Base-by-base conservation (phyloP, 1,284 basidiomycete genomes). In the Tilletia horrida region DNA sequence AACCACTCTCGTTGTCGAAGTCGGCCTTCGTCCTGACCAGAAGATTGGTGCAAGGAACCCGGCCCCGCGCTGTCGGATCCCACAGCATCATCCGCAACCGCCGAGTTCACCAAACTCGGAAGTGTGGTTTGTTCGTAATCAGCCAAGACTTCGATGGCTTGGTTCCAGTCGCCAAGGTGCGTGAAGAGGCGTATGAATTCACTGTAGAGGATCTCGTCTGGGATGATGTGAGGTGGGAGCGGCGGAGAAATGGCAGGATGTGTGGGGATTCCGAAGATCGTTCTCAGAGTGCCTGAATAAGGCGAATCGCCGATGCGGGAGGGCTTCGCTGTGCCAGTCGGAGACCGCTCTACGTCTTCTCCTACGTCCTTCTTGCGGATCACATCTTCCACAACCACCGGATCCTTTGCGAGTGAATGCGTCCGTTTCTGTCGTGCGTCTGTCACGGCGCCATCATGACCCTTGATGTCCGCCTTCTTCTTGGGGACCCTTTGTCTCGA, bases 181-280 rank as follows among this genome's bases (percentile, higher is more conserved):
- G 55, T 29, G 55, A 35, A 59, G 13, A 59, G 27, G 3, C 55
- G 55, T 25, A 59, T 59, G 55, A 59, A 59, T 27, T 59, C 27
- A 13, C 27, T 35, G 55, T 59, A 59, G 6, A 40, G 14, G 29
- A 59, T 35, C 31, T 18, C 29, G 16, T 59, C 55, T 3, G 55
- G 55, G 1, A 59, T 29, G 55, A 59, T 35, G 27, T 59, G 55
- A 11, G 55, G 29, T 1, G 55, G 55, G 3, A 59, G 1, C 13
- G 14, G 55, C 0, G 55, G 55, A 14, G 9, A 13, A 29, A 59
- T 18, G 29, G 55, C 55, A 13, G 55, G 55, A 59, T 59, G 55
- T 8, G 29, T 59, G 1, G 55, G 55, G 29, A 59, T 35, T 14
- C 55, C 55, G 14, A 59, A 59, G 29, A 59, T 59, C 14, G 13